Percentiles rank a stretch among this genome's conserved stretches.
phyloP scores from a whole-genome alignment of 441 rosid species.

The Syzygium malaccense region DNA sequence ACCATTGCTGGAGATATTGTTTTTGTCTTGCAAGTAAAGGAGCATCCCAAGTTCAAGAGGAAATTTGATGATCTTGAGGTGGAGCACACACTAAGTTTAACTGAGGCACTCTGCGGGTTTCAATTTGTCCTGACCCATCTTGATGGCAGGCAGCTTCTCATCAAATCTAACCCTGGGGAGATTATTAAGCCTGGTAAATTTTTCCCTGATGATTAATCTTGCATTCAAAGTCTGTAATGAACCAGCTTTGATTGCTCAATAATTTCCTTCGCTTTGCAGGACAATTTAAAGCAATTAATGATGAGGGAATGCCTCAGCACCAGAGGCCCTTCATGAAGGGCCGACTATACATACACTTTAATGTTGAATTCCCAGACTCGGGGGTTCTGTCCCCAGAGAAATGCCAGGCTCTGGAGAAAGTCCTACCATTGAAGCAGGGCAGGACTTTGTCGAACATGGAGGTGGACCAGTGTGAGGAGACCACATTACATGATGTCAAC shows the following conservation, averaged over 20 bases:
- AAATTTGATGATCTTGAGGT: constrained; percentile 27
- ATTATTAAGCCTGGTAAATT: constrained; percentile 32
- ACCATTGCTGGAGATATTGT: constrained; percentile 35
- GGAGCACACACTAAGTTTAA: constrained; percentile 28
- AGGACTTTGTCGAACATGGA: constrained; percentile 17
- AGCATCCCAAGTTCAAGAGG: constrained; percentile 34
- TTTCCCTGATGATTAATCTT: not conserved
- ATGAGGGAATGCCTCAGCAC: constrained; percentile 46
- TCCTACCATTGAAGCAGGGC: constrained; percentile 19
- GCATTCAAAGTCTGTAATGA: not conserved
- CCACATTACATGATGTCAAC: constrained; percentile 31
- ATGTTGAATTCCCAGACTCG: constrained; percentile 22
- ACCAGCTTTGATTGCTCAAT: not conserved
- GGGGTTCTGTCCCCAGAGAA: constrained; percentile 25
- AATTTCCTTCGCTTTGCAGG: constrained; percentile 12
- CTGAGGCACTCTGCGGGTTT: constrained; percentile 74
- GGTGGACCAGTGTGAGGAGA: constrained; percentile 35
- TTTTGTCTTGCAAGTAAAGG: constrained; percentile 25
- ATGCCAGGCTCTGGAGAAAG: constrained; percentile 19
- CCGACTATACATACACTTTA: constrained; percentile 27
- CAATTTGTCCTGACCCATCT: constrained; percentile 58
- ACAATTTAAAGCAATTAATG: constrained; percentile 32
- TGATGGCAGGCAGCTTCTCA: constrained; percentile 56
- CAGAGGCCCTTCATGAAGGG: constrained; percentile 38
- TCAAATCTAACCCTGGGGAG: constrained; percentile 42